Evolutionary conservation across 2,329 filamentous ascomycete species (phyloP).

Genomic region (Pseudogymnoascus sp.): DNA sequence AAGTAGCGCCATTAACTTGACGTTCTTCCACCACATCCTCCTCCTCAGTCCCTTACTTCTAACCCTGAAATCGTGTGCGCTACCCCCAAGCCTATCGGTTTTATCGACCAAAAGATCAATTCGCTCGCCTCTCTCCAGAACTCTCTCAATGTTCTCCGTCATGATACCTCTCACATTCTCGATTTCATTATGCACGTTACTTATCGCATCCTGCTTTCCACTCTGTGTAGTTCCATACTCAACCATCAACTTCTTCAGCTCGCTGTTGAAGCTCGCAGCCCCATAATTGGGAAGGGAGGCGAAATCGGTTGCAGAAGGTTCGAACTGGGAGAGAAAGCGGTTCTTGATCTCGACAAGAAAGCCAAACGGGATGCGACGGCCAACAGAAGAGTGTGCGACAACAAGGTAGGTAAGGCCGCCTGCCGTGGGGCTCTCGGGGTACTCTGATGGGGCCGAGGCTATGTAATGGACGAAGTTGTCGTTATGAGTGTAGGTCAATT

Average conservation of each 20-base stretch:
- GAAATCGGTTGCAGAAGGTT: constrained; percentile 62
- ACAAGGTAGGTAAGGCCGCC: constrained; percentile 89
- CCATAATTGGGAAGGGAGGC: constrained; percentile 78
- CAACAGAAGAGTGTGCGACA: constrained; percentile 71
- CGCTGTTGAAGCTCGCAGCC: constrained; percentile 75
- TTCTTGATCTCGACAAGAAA: constrained; percentile 87
- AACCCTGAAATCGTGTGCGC: constrained; percentile 82
- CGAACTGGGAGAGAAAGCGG: constrained; percentile 69
- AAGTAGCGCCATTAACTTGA: constrained; percentile 82
- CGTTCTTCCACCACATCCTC: constrained; percentile 99
- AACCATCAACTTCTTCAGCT: constrained; percentile 70
- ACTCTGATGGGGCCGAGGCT: constrained; percentile 67
- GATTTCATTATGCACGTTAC: constrained; percentile 79
- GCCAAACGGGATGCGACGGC: constrained; percentile 84
- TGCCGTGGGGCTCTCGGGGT: constrained; percentile 49
- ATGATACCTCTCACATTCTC: constrained; percentile 88
- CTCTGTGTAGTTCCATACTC: constrained; percentile 74
- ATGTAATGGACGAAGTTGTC: constrained; percentile 94
- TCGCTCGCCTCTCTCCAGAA: constrained; percentile 83
- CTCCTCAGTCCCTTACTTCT: constrained; percentile 78
- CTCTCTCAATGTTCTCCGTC: constrained; percentile 88
- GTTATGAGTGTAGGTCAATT: constrained; percentile 91
- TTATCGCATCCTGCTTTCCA: constrained; percentile 71
- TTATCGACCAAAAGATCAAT: constrained; percentile 94
- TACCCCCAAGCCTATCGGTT: constrained; percentile 84